Base-by-base conservation (phyloP, 495 filamentous ascomycete genomes). In the Aspergillus egyptiacus region DNA sequence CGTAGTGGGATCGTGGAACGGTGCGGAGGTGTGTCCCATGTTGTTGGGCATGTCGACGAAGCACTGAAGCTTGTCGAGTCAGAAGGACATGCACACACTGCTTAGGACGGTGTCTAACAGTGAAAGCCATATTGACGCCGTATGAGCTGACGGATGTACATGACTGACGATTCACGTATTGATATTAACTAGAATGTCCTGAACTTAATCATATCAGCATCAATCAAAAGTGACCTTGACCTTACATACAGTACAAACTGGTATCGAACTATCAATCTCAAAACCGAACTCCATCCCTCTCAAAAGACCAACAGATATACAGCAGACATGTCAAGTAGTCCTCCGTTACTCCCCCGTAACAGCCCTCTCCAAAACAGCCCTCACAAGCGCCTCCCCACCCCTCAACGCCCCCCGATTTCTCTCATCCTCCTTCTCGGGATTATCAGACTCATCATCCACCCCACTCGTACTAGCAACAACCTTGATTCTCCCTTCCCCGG, bases 1-100 rank as follows among this genome's bases (percentile, higher is more conserved):
- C 69, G 79, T 30, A 90, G 86, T 55, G 90, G 93, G 17, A 95
- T 97, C 57, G 75, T 96, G 13, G 85, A 89, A 28, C 66, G 79
- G 31, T 83, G 82, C 49, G 87, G 93, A 19, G 85, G 93, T 0
- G 68, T 78, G 57, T 57, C 69, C 6, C 82, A 91, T 59, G 95
- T 96, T 67, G 86, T 95, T 13, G 73, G 78, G 17, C 83, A 83
- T 58, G 88, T 98, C 8, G 82, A 88, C 28, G 85, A 94, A 59
- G 93, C 93, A 15, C 62, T 96, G 57, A 79, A 80, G 46, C 61
- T 90, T 68, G 85, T 85, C 3, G 89, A 95, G 65, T 63, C 81
- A 9, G 84, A 89, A 54, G 62, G 62, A 13, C 59, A 51, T 17
- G 55, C 44, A 5, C 31, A 25, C 2, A 30, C 15, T 37, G 27